Evolutionary conservation across 805 yeast species (phyloP).

Genomic region (Yarrowia porcina): DNA sequence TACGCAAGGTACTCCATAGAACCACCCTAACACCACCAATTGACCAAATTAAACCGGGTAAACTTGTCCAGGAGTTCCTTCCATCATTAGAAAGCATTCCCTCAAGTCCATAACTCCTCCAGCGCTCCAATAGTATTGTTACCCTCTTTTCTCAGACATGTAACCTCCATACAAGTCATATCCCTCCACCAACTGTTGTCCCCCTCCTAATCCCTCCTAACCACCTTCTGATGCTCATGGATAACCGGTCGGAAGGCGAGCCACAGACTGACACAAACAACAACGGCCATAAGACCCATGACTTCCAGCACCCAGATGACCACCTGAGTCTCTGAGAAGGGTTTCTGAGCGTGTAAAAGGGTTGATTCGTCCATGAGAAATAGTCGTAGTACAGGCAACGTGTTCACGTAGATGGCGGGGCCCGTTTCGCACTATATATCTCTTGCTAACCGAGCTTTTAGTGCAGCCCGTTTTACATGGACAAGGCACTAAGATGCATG

Average conservation of each 20-base stretch:
- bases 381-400: too few species aligned
- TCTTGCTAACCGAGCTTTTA: neutral
- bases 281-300: slow-evolving; percentile 2
- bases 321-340: neutral
- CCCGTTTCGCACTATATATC: neutral
- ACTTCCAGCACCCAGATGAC: slow-evolving; percentile 1
- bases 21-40: too few species aligned
- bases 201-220: neutral
- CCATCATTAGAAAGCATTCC: too few species aligned
- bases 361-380: neutral
- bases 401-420: neutral
- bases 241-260: neutral
- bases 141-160: too few species aligned
- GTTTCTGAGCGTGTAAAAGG: neutral
- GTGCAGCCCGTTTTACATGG: slow-evolving; percentile 2
- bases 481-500: neutral
- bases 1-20: too few species aligned
- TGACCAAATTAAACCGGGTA: too few species aligned
- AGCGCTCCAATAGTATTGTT: too few species aligned
- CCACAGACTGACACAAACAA: neutral
- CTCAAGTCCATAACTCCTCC: too few species aligned
- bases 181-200: too few species aligned
- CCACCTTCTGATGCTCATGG: neutral
- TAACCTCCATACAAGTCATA: too few species aligned
- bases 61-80: too few species aligned